phyloP scores from a whole-genome alignment of 768 basidiomycete species.

The Amylocystis lapponica region DNA sequence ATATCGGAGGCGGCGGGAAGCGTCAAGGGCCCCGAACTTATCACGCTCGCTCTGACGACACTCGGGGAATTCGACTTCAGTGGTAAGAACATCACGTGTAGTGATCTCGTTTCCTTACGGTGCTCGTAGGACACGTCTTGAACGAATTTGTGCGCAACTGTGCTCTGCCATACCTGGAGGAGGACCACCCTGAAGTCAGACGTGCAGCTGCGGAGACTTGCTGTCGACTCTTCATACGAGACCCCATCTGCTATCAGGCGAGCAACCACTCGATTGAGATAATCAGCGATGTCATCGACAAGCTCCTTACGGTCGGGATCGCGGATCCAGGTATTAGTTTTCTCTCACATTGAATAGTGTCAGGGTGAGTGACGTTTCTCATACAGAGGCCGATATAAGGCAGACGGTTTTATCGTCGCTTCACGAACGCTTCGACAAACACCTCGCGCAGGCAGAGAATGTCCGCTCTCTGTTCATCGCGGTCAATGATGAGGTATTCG shows the following conservation, averaged over 20 bases:
- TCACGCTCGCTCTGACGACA: constrained; percentile 81
- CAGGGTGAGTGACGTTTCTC: constrained; percentile 7
- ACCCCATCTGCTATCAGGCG: constrained; percentile 94
- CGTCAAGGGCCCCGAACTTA: constrained; percentile 60
- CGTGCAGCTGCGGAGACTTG: constrained; percentile 89
- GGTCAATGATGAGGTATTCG: constrained; percentile 93
- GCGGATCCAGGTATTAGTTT: constrained; percentile 78
- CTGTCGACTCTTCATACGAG: constrained; percentile 85
- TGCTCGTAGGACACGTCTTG: constrained; percentile 71
- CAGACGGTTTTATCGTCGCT: constrained; percentile 81
- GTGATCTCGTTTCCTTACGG: constrained; percentile 2
- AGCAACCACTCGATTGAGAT: constrained; percentile 95
- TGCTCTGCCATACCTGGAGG: constrained; percentile 89
- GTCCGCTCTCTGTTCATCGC: constrained; percentile 97
- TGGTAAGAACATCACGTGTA: constrained; percentile 40
- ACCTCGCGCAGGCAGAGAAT: constrained; percentile 96
- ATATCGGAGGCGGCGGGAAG: constrained; percentile 21
- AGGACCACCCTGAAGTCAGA: constrained; percentile 84
- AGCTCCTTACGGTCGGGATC: constrained; percentile 89
- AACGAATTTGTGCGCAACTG: constrained; percentile 94
- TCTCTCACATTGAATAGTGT: background rate
- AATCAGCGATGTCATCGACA: constrained; percentile 97
- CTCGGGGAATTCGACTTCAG: constrained; percentile 93
- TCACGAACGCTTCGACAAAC: constrained; percentile 93
- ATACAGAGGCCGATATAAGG: constrained; percentile 70